A percentile compares a stretch with the other conserved stretches of the same genome.
Evolutionary conservation across 2,329 filamentous ascomycete species (phyloP).

Genomic region (Chalara sp.): DNA sequence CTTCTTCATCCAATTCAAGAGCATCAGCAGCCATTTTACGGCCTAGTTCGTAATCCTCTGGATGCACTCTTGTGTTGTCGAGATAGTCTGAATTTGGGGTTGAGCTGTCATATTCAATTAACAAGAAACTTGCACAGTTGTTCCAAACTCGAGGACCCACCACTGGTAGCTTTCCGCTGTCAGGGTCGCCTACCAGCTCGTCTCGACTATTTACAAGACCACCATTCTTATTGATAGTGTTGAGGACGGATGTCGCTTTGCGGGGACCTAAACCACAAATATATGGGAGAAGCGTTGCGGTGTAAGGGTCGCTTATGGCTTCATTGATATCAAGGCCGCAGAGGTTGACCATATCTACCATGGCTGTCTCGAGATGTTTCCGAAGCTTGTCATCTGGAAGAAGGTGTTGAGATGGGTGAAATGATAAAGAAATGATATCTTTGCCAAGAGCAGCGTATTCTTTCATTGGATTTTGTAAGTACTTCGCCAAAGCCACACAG

Average conservation of each 20-base stretch:
- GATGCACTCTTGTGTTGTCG: conserved; percentile 94
- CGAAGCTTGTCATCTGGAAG: conserved; percentile 81
- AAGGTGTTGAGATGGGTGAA: conserved; percentile 85
- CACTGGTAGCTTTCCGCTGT: conserved; percentile 68
- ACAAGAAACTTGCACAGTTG: conserved; percentile 94
- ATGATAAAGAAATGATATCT: conserved; percentile 78
- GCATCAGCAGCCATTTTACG: conserved; percentile 98
- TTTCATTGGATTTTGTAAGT: conserved; percentile 92
- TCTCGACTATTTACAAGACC: conserved; percentile 77
- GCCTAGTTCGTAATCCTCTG: conserved; percentile 95
- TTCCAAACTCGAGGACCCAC: conserved; percentile 90
- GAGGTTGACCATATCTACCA: conserved; percentile 98
- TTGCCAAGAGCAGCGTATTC: conserved; percentile 91
- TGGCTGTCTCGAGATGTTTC: conserved; percentile 85
- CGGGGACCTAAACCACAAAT: conserved; percentile 86
- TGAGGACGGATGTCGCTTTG: conserved; percentile 79
- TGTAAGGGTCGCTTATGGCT: conserved; percentile 72
- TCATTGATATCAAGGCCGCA: conserved; percentile 95
- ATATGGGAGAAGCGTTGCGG: conserved; percentile 83
- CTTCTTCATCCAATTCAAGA: conserved; percentile 92
- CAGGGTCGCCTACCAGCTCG: conserved; percentile 83
- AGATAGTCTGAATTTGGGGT: conserved; percentile 82
- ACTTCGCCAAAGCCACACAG: conserved; percentile 81
- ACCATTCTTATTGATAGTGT: conserved; percentile 87
- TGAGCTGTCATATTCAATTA: conserved; percentile 78